A percentile compares a stretch with the other conserved stretches of the same genome.
Evolutionary conservation across 108 stramenopile genomes (phyloP).

Genomic region (Cyclotella baltica): DNA sequence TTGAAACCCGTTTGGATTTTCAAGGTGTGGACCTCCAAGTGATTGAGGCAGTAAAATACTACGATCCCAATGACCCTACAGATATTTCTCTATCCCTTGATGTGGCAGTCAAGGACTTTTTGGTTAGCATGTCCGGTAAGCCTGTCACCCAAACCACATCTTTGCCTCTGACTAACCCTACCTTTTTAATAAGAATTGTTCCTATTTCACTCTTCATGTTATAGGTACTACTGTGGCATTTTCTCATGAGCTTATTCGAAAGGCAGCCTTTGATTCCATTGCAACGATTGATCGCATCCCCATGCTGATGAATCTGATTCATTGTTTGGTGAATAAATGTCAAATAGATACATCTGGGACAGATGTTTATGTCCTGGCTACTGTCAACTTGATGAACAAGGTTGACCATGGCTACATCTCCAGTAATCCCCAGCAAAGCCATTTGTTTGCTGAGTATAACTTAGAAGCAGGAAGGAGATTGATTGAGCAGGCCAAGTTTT

Average conservation of each 20-base stretch:
- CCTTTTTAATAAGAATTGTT: too few relatives aligned
- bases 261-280: conserved; percentile 8
- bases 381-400: conserved; percentile 23
- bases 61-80: background rate
- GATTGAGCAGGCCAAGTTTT: conserved; percentile 15
- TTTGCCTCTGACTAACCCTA: too few relatives aligned
- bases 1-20: background rate
- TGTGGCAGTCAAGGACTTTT: background rate
- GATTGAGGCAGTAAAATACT: conserved; percentile 6
- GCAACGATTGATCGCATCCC: conserved; percentile 17
- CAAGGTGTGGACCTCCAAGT: conserved; percentile 5
- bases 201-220: too few relatives aligned
- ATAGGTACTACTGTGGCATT: conserved; percentile 1
- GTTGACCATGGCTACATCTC: conserved; percentile 1
- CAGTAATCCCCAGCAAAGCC: conserved; percentile 13
- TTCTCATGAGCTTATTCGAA: conserved; percentile 6
- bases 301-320: conserved; percentile 3
- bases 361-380: conserved; percentile 16
- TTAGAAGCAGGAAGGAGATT: conserved; percentile 14
- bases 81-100: background rate
- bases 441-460: conserved; percentile 21
- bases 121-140: background rate
- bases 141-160: too few relatives aligned
- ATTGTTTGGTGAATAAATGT: conserved; percentile 6
- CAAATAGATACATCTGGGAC: background rate